Evolutionary conservation across 2,329 filamentous ascomycete species (phyloP), one percentile per base, ranked within the genome.

Genomic region (Paracoccidioides brasiliensis): DNA sequence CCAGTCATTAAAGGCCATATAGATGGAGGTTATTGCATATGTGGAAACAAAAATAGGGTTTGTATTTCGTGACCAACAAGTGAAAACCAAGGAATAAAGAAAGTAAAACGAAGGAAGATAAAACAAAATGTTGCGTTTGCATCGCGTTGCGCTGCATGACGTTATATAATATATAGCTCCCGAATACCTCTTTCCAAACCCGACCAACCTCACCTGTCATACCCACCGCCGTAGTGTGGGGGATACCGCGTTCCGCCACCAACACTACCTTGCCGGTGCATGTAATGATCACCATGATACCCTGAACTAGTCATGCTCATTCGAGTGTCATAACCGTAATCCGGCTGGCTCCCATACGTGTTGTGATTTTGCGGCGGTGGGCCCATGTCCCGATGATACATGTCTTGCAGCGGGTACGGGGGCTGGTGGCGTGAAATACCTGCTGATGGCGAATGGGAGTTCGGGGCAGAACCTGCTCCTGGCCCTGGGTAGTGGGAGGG

Each of bases 191-290:
- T 5, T 9, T 12, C 7, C 15, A n/a, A 14, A 3, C 7, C 5
- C 22, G 28, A 14, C 6, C 14, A 8, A 8, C 14, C 42, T 22
- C 59, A 57, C 49, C 57, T 52, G 40, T 57, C 59, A 42, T 56
- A 56, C 5, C 57, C 57, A 32, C 54, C 46, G 28, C 57, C 54
- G 22, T 55, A 58, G 52, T 58, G 57, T 28, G 55, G 56, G 10
- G 54, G 56, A 37, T 52, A 44, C 32, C 54, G 56, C 4, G 52
- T 15, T 30, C 41, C 41, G 6, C 33, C 10, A 3, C 15, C 51
- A 4, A 43, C 38, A n/a, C 51, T 53, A 12, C 38, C 8, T 28
- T 53, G 51, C 10, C 51, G 51, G 7, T 53, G 37, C 40, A 53
- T 43, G 38, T 38, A 37, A 7, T 4, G 38, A 33, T 44, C 35